phyloP scores from a whole-genome alignment of 2,329 filamentous ascomycete genomes.

The Neoscytalidium dimidiatum region DNA sequence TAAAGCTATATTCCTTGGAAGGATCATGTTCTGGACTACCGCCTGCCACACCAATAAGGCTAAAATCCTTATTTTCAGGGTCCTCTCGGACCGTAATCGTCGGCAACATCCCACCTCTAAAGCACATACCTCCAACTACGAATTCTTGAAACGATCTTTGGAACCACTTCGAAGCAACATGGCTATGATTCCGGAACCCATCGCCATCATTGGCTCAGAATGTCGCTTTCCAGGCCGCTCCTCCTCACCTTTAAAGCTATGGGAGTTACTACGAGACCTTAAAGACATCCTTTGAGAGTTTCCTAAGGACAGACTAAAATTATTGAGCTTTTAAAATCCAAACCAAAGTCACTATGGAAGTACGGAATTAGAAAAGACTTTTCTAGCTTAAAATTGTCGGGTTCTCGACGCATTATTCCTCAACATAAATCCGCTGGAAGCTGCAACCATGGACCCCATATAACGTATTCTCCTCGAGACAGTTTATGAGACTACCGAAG shows the following conservation, averaged over 20 bases:
- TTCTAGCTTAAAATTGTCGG: constrained; percentile 25
- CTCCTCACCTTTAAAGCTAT: constrained; percentile 33
- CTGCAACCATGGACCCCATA: constrained; percentile 29
- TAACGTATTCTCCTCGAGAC: constrained; percentile 27
- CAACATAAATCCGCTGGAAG: constrained; percentile 31
- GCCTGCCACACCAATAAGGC: no score
- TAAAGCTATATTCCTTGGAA: no score
- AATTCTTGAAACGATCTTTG: neutral
- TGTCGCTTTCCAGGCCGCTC: constrained; percentile 39
- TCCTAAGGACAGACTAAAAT: constrained; percentile 33
- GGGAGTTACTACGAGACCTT: constrained; percentile 34
- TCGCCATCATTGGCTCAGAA: constrained; percentile 40
- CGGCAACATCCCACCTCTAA: neutral
- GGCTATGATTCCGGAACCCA: constrained; percentile 22
- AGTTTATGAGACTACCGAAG: constrained; percentile 25
- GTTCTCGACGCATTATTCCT: constrained; percentile 36
- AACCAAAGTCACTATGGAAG: constrained; percentile 9
- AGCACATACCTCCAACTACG: neutral
- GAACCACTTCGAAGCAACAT: neutral
- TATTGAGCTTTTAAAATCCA: constrained; percentile 24
- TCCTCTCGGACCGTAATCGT: no score
- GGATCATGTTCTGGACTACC: no score
- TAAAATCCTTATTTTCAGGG: no score
- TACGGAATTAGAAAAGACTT: constrained; percentile 14
- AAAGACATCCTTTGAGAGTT: constrained; percentile 32